These are phyloP conservation scores for Solanum habrochaites DNA, from an alignment of 257 asterid genomes.

Conservation along the genomic window DNA sequence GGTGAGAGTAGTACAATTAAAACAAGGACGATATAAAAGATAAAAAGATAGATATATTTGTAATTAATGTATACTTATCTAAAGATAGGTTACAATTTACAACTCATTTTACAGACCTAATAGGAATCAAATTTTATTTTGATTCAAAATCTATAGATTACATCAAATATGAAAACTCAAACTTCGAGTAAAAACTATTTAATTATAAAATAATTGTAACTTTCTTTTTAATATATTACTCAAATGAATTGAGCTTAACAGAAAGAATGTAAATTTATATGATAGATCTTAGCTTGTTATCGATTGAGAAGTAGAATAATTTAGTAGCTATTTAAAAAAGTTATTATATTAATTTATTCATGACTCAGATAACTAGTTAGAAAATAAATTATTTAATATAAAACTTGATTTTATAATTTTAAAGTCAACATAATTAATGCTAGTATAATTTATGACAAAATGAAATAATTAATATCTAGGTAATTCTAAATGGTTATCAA, in stretches of 20 bases:
- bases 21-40: not conserved
- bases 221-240: not conserved
- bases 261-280: not conserved
- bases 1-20: not conserved
- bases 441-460: too few species aligned
- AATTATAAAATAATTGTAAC: not conserved
- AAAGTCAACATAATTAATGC: too few species aligned
- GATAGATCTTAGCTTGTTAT: rapidly evolving
- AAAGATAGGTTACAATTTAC: not conserved
- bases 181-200: not conserved
- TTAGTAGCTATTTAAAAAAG: not conserved
- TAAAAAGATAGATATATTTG: not conserved
- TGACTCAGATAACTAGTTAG: not conserved
- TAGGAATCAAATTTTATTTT: not conserved
- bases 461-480: too few species aligned
- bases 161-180: not conserved
- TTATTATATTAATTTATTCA: too few species aligned
- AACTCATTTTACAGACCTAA: not conserved
- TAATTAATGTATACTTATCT: not conserved
- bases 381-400: too few species aligned
- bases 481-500: not conserved
- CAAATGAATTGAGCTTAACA: not conserved
- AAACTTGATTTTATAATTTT: too few species aligned
- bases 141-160: not conserved
- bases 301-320: not conserved